A percentile compares a stretch with the other conserved stretches of the same genome.
phyloP scores from a whole-genome alignment of 179 eudicot genomes.

The Gypsophila paniculata region DNA sequence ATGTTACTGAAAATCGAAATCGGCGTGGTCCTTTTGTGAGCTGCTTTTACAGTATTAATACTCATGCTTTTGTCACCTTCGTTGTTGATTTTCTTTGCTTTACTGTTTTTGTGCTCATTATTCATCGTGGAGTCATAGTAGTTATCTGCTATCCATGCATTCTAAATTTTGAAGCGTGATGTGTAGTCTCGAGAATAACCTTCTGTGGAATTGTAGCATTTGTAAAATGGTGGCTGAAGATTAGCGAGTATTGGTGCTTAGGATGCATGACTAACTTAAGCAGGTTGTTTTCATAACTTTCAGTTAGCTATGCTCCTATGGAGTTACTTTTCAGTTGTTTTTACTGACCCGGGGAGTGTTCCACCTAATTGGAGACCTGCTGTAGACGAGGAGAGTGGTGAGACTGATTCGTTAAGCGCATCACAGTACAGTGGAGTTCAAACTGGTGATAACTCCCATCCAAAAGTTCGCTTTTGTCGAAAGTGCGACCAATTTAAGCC shows the following conservation, averaged over 20 bases:
- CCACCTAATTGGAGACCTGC: slow-evolving; percentile 86
- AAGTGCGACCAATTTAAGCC: slow-evolving; percentile 96
- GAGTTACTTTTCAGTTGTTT: slow-evolving; percentile 92
- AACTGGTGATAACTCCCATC: slow-evolving; percentile 38
- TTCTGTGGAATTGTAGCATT: too few species aligned
- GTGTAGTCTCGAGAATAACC: background rate
- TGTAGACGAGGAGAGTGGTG: slow-evolving; percentile 88
- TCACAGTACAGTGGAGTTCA: slow-evolving; percentile 49
- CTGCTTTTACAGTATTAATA: background rate
- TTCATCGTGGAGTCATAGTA: background rate
- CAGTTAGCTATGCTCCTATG: slow-evolving; percentile 92
- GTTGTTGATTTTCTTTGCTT: background rate
- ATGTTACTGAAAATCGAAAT: background rate
- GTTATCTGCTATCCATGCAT: background rate
- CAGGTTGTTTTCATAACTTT: slow-evolving; percentile 19
- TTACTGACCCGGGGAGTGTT: slow-evolving; percentile 90
- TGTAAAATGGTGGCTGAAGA: too few species aligned
- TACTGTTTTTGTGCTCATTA: background rate
- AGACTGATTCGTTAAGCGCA: slow-evolving; percentile 55
- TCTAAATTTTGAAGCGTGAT: background rate
- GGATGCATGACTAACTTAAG: slow-evolving; percentile 6
- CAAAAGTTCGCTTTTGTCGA: slow-evolving; percentile 67
- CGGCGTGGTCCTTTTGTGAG: background rate
- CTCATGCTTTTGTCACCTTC: slow-evolving; percentile 6
- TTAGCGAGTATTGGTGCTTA: slow-evolving; percentile 11